phyloP scores from a whole-genome alignment of 2,329 filamentous ascomycete species.

The Fonsecaea monophora region DNA sequence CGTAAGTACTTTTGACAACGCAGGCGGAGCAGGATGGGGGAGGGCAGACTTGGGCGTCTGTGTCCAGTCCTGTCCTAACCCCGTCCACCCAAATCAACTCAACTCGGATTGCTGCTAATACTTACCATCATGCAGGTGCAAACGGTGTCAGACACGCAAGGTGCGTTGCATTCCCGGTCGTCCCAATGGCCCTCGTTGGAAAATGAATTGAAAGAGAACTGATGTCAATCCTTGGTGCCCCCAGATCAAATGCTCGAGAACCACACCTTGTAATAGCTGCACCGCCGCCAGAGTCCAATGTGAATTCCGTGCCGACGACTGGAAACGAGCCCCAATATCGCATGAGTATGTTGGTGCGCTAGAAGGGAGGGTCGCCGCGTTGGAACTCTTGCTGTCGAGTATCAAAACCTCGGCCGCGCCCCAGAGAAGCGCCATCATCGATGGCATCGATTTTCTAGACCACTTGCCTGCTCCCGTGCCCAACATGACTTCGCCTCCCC shows the following conservation, averaged over 20 bases:
- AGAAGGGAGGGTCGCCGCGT: constrained; percentile 11
- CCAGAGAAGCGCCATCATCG: constrained; percentile 18
- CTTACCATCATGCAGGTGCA: constrained; percentile 11
- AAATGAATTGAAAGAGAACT: too few species aligned
- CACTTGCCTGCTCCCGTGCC: not conserved
- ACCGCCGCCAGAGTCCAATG: constrained; percentile 17
- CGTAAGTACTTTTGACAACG: constrained; percentile 3
- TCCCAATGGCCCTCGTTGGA: not conserved
- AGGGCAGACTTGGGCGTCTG: too few species aligned
- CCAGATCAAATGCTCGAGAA: constrained; percentile 28
- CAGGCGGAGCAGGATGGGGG: too few species aligned
- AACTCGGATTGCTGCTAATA: not conserved
- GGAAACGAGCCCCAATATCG: constrained; percentile 22
- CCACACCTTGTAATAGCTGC: constrained; percentile 21
- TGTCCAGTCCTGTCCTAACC: not conserved
- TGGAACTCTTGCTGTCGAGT: constrained; percentile 19
- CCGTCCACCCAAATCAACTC: not conserved
- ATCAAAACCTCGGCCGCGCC: constrained; percentile 15
- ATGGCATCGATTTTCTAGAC: constrained; percentile 20
- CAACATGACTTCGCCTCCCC: not conserved
- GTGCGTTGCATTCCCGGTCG: not conserved
- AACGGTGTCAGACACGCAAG: constrained; percentile 25
- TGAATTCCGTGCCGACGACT: constrained; percentile 24
- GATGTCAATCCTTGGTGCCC: not conserved
- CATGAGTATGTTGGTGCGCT: constrained; percentile 20